Evolutionary conservation across 2,329 filamentous ascomycete species (phyloP).

Genomic region (Sphaerostilbella broomeana): DNA sequence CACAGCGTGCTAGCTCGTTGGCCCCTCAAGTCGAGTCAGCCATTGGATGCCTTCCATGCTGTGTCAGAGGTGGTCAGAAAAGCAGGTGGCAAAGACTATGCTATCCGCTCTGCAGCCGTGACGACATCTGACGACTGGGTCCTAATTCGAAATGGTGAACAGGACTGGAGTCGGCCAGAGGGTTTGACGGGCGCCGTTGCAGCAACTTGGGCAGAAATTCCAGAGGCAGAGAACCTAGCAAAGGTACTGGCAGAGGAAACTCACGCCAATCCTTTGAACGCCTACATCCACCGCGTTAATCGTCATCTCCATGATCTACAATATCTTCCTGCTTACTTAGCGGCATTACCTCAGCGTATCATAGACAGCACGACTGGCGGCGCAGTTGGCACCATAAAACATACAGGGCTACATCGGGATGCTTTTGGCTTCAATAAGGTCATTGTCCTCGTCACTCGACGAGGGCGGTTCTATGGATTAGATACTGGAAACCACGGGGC

Average conservation of each 20-base stretch:
- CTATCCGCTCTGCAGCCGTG: slow-evolving; percentile 69
- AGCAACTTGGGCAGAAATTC: slow-evolving; percentile 73
- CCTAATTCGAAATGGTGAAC: slow-evolving; percentile 73
- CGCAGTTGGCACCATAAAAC: slow-evolving; percentile 36
- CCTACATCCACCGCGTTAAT: slow-evolving; percentile 82
- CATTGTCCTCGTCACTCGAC: slow-evolving; percentile 70
- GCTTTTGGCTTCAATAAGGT: slow-evolving; percentile 86
- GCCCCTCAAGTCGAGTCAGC: slow-evolving; percentile 45
- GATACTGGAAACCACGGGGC: slow-evolving; percentile 68
- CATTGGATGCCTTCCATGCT: slow-evolving; percentile 53
- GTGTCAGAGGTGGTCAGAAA: slow-evolving; percentile 79
- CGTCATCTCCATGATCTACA: slow-evolving; percentile 75
- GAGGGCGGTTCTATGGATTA: slow-evolving; percentile 72
- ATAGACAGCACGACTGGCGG: slow-evolving; percentile 58
- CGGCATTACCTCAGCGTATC: slow-evolving; percentile 61
- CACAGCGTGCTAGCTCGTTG: slow-evolving; percentile 71
- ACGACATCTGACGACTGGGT: slow-evolving; percentile 68
- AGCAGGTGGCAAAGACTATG: slow-evolving; percentile 55
- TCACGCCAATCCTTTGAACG: slow-evolving; percentile 68
- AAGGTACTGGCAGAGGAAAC: slow-evolving; percentile 81
- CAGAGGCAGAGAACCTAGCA: slow-evolving; percentile 65
- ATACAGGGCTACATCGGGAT: slow-evolving; percentile 52
- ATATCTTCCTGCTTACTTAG: slow-evolving; percentile 67
- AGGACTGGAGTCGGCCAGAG: slow-evolving; percentile 76
- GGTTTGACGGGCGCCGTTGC: slow-evolving; percentile 73